Evolutionary conservation across 768 basidiomycete genomes (phyloP).

Genomic region (Fomitopsis pulvina): DNA sequence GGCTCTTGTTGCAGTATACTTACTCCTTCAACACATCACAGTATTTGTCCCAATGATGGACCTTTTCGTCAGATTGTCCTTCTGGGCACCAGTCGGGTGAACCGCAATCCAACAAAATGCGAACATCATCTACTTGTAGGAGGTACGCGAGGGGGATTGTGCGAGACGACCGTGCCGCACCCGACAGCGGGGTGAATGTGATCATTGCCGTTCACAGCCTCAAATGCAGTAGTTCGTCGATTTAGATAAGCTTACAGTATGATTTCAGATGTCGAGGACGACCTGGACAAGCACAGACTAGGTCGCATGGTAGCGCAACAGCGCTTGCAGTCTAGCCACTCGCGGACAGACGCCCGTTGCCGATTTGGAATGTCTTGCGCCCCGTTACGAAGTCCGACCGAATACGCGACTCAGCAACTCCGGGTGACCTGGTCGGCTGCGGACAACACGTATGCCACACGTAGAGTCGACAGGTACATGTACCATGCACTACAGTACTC

Average conservation of each 20-base stretch:
- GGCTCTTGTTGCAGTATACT: constrained; percentile 25
- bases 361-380: no score
- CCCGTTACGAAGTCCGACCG: no score
- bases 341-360: no score
- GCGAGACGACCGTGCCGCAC: constrained; percentile 63
- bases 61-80: constrained; percentile 20
- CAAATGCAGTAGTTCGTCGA: neutral
- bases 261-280: no score
- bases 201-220: constrained; percentile 52
- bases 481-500: no score
- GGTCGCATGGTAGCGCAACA: no score
- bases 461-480: no score
- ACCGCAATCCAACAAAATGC: constrained; percentile 92
- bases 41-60: constrained; percentile 57
- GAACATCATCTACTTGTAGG: constrained; percentile 90
- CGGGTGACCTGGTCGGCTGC: neutral
- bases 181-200: constrained; percentile 88
- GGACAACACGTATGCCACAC: neutral
- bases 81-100: constrained; percentile 83
- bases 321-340: no score
- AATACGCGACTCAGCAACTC: neutral
- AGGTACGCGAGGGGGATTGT: constrained; percentile 74
- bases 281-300: no score
- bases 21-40: constrained; percentile 64
- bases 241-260: no score